These are phyloP conservation scores for Coemansia interrupta DNA, from an alignment of 192 early-diverging fungal genomes.

Conservation along the genomic window DNA sequence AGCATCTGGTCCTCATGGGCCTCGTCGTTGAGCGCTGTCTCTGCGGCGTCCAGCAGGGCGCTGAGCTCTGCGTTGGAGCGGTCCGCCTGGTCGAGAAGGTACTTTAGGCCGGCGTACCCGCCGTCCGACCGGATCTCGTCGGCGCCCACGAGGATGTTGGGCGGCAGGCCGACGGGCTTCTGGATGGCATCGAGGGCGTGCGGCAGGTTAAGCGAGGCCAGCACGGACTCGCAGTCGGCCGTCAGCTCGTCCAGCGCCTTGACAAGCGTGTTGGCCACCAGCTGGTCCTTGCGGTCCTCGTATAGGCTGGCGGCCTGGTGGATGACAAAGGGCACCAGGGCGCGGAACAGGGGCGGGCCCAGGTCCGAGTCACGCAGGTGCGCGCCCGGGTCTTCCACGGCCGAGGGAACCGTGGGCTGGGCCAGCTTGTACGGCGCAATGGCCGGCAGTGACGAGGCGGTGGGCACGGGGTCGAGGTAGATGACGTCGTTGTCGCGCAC, in stretches of 20 bases:
- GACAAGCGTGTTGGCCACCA: slow-evolving; percentile 67
- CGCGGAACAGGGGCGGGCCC: slow-evolving; percentile 71
- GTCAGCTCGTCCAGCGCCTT: slow-evolving; percentile 65
- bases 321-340: slow-evolving; percentile 85
- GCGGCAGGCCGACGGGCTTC: slow-evolving; percentile 74
- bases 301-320: slow-evolving; percentile 88
- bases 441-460: slow-evolving; percentile 54
- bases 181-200: slow-evolving; percentile 68
- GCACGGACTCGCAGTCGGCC: slow-evolving; percentile 62
- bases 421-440: slow-evolving; percentile 74
- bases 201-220: slow-evolving; percentile 68
- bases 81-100: slow-evolving; percentile 61
- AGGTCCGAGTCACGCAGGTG: slow-evolving; percentile 67
- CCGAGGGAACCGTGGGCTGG: slow-evolving; percentile 57
- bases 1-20: slow-evolving; percentile 35
- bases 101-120: slow-evolving; percentile 61
- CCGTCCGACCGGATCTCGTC: slow-evolving; percentile 73
- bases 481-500: slow-evolving; percentile 92
- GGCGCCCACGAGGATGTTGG: slow-evolving; percentile 63
- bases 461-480: slow-evolving; percentile 76
- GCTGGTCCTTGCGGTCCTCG: slow-evolving; percentile 73
- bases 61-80: slow-evolving; percentile 49
- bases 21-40: slow-evolving; percentile 36
- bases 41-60: slow-evolving; percentile 61
- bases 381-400: slow-evolving; percentile 63